phyloP scores from a whole-genome alignment of 2,329 filamentous ascomycete genomes.

The Blastomyces silverae region DNA sequence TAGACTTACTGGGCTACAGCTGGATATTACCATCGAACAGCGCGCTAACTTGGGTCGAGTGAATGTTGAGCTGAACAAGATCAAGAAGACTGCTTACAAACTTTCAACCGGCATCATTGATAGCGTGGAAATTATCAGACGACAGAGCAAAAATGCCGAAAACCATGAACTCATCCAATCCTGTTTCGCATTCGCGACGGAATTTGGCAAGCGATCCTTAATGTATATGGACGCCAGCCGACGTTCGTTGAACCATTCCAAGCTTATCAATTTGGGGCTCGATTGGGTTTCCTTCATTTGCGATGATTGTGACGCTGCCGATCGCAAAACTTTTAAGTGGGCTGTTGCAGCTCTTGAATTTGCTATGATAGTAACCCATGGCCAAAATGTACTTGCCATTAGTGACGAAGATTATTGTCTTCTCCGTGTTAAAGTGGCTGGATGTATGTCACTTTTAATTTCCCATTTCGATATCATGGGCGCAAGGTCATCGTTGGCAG shows the following conservation, averaged over 20 bases:
- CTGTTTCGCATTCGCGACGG: constrained; percentile 97
- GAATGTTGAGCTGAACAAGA: constrained; percentile 82
- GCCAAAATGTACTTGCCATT: constrained; percentile 85
- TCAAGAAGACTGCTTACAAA: constrained; percentile 92
- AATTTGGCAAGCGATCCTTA: constrained; percentile 91
- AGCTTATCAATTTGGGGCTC: constrained; percentile 82
- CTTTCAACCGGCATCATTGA: constrained; percentile 98
- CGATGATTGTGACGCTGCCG: constrained; percentile 88
- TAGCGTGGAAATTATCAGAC: constrained; percentile 85
- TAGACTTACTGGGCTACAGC: constrained; percentile 70
- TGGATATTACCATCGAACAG: constrained; percentile 86
- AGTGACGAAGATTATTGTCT: constrained; percentile 79
- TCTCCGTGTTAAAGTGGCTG: constrained; percentile 80
- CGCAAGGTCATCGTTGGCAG: constrained; percentile 83
- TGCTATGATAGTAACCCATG: constrained; percentile 93
- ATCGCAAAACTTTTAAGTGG: constrained; percentile 96
- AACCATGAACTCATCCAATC: constrained; percentile 96
- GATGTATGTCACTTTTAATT: constrained; percentile 94
- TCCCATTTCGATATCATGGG: constrained; percentile 99
- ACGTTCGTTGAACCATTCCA: constrained; percentile 93
- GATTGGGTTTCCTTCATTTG: constrained; percentile 99
- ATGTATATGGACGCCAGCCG: constrained; percentile 94
- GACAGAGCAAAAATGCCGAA: constrained; percentile 65
- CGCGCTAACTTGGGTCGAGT: constrained; percentile 90
- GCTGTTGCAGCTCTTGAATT: constrained; percentile 92